Base-by-base conservation (phyloP, 2,329 filamentous ascomycete species). In the Ustulina deusta region DNA sequence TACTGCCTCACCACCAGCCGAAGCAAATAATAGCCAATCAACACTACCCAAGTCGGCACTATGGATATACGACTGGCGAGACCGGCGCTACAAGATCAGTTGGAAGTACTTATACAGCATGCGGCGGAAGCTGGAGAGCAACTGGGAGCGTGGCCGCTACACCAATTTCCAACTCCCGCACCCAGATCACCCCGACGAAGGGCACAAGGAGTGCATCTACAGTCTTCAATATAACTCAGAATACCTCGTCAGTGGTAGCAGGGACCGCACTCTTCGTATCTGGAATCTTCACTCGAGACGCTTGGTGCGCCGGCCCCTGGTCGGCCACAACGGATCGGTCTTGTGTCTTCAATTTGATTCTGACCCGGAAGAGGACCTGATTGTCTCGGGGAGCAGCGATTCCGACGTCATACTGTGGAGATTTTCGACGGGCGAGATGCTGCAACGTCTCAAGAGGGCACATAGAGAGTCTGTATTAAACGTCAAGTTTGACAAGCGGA, bases 381-480 rank as follows among this genome's bases (percentile, higher is more conserved):
- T 99, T n/a, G 91, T 97, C 10, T 97, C 94, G 7, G 96, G 95
- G 42, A 97, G 95, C 75, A 97, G 94, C 74, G 96, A 99, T 79
- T 93, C 91, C 54, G 91, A 91, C 70, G 90, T 99, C 61, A 95
- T 97, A 63, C 82, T 98, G 15, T 98, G 95, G 96, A 89, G 86
- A 57, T 98, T 98, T 76, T 97, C 94, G 0, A 98, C 94, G 0
- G 96, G 96, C 3, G 84, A 94, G 75, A 87, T 93, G 40, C 80
- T 98, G 13, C 92, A 94, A 75, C 89, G 89, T 65, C 87, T 98
- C 36, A 84, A 85, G 0, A 85, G 88, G 51, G 95, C 95, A 0
- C 96, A 99, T 78, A 83, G 85, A 34, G 96, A 99, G 79, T 97
- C 95, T 0, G 94, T 99, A 0, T 83, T 99, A 17, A 98, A 98